Percentiles rank a stretch among this genome's conserved stretches.
Conservation (phyloP, 345 rosid species). For the Euclidium syriacum region DNA sequence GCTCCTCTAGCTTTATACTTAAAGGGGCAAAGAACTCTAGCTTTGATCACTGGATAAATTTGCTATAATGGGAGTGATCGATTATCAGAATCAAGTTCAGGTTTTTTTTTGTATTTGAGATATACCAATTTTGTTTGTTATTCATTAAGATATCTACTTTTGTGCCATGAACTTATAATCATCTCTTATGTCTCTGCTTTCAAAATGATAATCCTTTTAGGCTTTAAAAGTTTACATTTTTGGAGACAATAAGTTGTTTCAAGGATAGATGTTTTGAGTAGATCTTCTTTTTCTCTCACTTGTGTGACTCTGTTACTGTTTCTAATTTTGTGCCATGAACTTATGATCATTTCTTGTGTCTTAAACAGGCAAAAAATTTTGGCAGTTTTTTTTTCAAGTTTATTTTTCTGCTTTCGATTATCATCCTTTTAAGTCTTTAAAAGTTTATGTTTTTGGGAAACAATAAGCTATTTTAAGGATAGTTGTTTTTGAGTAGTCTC, state of each 20-base stretch:
- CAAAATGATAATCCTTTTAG: background rate
- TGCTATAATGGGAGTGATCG: background rate
- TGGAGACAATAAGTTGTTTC: background rate
- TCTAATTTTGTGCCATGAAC: background rate
- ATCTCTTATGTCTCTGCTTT: background rate
- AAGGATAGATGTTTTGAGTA: background rate
- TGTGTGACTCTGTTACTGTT: background rate
- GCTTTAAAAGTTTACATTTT: background rate
- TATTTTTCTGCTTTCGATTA: background rate
- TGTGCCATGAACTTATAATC: background rate
- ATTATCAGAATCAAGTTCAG: background rate
- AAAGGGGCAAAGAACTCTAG: constrained; percentile 96
- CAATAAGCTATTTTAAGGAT: background rate
- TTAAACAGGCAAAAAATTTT: too few species aligned
- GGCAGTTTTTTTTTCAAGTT: too few species aligned
- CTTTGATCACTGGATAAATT: constrained; percentile 73
- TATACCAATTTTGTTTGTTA: background rate
- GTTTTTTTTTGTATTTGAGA: background rate
- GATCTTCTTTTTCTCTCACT: background rate
- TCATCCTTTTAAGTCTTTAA: background rate
- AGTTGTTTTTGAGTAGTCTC: background rate
- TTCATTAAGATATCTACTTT: background rate
- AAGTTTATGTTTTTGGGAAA: constrained; percentile 1
- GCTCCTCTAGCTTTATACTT: background rate
- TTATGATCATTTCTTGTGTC: background rate